phyloP scores from a whole-genome alignment of 352 stramenopile genomes.

The Pythium aphanidermatum region DNA sequence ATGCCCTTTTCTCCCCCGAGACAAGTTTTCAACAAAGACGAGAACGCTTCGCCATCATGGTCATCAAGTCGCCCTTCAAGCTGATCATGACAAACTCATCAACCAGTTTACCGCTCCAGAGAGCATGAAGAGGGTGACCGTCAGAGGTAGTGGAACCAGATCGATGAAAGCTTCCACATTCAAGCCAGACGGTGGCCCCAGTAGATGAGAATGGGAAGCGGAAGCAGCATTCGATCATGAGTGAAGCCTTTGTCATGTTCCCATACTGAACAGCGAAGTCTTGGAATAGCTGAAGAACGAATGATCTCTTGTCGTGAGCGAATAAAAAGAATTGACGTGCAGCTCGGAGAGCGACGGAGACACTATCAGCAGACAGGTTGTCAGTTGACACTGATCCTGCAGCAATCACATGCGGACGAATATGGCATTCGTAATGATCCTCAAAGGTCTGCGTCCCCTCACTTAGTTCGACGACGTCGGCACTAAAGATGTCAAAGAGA shows the following conservation, averaged over 20 bases:
- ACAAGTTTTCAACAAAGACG: slow-evolving; percentile 39
- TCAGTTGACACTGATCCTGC: neutral
- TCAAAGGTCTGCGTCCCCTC: slow-evolving; percentile 13
- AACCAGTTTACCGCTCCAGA: slow-evolving; percentile 70
- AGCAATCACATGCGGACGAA: slow-evolving; percentile 39
- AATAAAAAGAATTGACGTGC: slow-evolving; percentile 46
- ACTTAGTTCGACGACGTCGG: neutral
- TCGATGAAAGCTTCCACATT: slow-evolving; percentile 39
- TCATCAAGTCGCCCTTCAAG: slow-evolving; percentile 67
- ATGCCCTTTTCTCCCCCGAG: slow-evolving; percentile 34
- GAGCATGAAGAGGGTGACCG: slow-evolving; percentile 29
- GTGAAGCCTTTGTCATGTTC: slow-evolving; percentile 46
- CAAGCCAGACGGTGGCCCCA: slow-evolving; percentile 39
- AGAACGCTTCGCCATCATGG: slow-evolving; percentile 42
- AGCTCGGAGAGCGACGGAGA: slow-evolving; percentile 23
- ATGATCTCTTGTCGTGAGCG: slow-evolving; percentile 53
- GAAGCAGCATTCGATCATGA: slow-evolving; percentile 51
- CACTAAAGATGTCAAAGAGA: slow-evolving; percentile 30
- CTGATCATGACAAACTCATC: slow-evolving; percentile 81
- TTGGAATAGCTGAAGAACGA: slow-evolving; percentile 63
- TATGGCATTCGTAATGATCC: slow-evolving; percentile 39
- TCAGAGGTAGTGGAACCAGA: neutral
- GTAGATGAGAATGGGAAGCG: slow-evolving; percentile 43
- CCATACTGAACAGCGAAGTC: slow-evolving; percentile 65
- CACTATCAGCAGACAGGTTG: neutral